Base-by-base conservation (phyloP, 768 basidiomycete species). In the Cystoderma amianthinum region DNA sequence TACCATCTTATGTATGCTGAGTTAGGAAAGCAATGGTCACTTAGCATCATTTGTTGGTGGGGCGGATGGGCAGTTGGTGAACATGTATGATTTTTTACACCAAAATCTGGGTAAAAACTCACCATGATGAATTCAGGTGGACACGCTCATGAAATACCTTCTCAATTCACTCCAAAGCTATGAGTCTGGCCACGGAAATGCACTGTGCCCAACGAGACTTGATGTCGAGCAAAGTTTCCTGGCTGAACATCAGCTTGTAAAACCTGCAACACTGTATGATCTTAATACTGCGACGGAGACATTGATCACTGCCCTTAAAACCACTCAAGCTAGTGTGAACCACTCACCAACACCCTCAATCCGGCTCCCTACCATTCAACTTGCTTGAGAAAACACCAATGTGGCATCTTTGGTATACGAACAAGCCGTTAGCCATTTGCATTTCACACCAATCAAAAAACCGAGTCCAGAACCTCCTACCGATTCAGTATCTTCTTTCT, bases 31-130 rank as follows among this genome's bases (percentile, higher is more conserved):
- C 48, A 56, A 3, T 72, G 69, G 68, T 53, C 61, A 0, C 44
- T 71, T 15, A 48, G 39, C 5, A 48, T 34, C 1, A 55, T 68
- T 3, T 51, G 50, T 4, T 70, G 67, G 68, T 71, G 69, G 67
- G 69, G 66, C 0, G 64, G 65, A 9, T 68, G 67, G 68, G 64
- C 64, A 12, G 48, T 49, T 18, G 53, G 57, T 0, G 65, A 69
- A 43, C 55, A 62, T 38, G 66, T 67, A 34, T 25, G 59, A n/a
- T n/a, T n/a, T n/a, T 33, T 41, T 33, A 12, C 3, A 13, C 18
- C 34, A 32, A 21, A 3, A 15, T 32, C n/a, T n/a, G n/a, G n/a
- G 16, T 13, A 7, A 28, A 28, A n/a, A 7, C n/a, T 28, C 25
- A 7, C 7, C 25, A 7, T 28, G 25, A 28, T 28, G 25, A n/a